Evolutionary conservation across 768 basidiomycete species (phyloP).

Genomic region (Lyophyllum shimeji): DNA sequence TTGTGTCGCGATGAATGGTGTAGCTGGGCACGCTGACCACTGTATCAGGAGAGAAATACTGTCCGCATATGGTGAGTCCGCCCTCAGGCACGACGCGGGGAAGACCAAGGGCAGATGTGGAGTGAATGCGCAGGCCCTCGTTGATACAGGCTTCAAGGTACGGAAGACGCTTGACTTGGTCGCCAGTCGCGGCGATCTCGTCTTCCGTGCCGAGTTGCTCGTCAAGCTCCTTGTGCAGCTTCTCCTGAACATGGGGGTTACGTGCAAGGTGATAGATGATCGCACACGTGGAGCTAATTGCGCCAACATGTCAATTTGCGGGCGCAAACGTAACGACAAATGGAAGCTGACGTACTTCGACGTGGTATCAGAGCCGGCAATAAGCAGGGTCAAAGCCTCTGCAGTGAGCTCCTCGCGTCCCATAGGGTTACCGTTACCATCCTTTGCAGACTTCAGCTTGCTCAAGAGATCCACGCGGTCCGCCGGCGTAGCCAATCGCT

Average conservation of each 20-base stretch:
- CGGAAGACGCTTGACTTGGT: conserved; percentile 69
- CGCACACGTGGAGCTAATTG: conserved; percentile 77
- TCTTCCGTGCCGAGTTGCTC: conserved; percentile 57
- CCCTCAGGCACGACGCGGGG: conserved; percentile 77
- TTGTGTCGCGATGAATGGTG: conserved; percentile 73
- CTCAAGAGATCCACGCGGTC: conserved; percentile 82
- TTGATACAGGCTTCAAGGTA: conserved; percentile 89
- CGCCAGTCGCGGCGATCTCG: conserved; percentile 59
- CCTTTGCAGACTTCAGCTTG: conserved; percentile 76
- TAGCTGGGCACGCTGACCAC: conserved; percentile 81
- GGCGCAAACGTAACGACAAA: background rate
- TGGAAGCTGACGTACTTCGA: conserved; percentile 63
- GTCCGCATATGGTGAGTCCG: conserved; percentile 60
- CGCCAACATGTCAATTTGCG: background rate
- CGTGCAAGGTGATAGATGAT: conserved; percentile 82
- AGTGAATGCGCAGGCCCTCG: conserved; percentile 83
- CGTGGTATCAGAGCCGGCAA: conserved; percentile 91
- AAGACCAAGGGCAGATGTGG: conserved; percentile 81
- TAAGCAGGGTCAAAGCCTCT: conserved; percentile 82
- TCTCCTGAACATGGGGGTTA: conserved; percentile 62
- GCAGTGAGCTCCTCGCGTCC: conserved; percentile 82
- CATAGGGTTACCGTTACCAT: conserved; percentile 80
- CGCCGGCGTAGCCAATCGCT: conserved; percentile 63
- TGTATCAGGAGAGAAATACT: conserved; percentile 70
- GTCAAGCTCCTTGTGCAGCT: conserved; percentile 76